Evolutionary conservation across 1,284 basidiomycete species (phyloP), one percentile per base, ranked within the genome.

Genomic region (Tylopilus sp.): DNA sequence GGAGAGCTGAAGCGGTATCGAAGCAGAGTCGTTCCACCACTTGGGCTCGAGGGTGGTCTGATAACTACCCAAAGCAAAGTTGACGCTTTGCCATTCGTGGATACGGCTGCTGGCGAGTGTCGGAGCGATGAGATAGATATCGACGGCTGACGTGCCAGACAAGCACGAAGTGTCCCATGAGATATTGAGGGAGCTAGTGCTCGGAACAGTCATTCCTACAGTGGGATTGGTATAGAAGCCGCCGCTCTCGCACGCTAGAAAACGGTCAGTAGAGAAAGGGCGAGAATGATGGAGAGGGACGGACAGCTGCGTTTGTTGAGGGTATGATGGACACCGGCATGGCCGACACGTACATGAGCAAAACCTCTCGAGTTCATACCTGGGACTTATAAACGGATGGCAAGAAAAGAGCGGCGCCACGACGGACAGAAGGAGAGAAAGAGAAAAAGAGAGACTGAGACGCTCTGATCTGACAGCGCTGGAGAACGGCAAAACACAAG

Each of bases 121-220:
- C 0, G 91, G 88, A 1, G 87, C 87, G 75, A 89, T 90, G 60
- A 96, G 87, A 76, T 92, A 92, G 70, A 96, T 90, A 80, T 95
- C 93, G 73, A 93, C 82, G 51, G 81, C 80, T 0, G 62, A 54
- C 13, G 78, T 77, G 39, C 79, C 78, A 53, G 79, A 60, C 59
- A 91, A 71, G 76, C 89, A 90, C 57, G 87, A 81, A 1, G 87
- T 82, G 77, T 95, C 87, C 95, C 95, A 96, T 58, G 86, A 81
- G 73, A 96, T 88, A 55, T 85, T 86, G 71, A 95, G 74, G 0
- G 87, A 81, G 29, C 86, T 73, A 61, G 86, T 81, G 9, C 86
- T 84, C 69, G 89, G 82, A 69, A 95, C 71, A 38, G 80, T 80
- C 62, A 84, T 79, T 29, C 86, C 84, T 36, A 84, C 80, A 18